These are phyloP conservation scores for Elsinoe necatrix DNA, from an alignment of 2,329 filamentous ascomycete genomes.

Conservation along the genomic window DNA sequence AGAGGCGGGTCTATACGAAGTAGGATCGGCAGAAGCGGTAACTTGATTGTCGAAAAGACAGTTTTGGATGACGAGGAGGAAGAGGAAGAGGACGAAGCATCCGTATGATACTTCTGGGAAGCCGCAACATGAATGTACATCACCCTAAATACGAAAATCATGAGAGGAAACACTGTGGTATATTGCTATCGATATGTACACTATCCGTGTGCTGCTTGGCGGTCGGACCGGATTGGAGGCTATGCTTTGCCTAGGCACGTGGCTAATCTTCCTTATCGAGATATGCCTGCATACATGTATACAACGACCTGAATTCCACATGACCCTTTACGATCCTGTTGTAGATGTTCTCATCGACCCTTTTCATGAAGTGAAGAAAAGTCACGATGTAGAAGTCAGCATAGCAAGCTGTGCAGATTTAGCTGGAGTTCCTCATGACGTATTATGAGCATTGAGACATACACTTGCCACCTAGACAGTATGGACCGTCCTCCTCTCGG, in stretches of 20 bases:
- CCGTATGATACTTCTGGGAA: not conserved
- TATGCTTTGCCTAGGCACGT: no score
- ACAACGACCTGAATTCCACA: not conserved
- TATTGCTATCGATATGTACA: not conserved
- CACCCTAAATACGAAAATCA: not conserved
- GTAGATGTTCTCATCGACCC: not conserved
- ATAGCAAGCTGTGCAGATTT: not conserved
- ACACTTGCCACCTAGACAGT: slow-evolving; percentile 48
- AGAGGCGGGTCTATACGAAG: slow-evolving; percentile 58
- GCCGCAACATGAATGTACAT: not conserved
- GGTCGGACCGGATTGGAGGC: not conserved
- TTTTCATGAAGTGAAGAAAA: not conserved
- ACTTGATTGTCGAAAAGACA: slow-evolving; percentile 75
- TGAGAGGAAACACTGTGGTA: slow-evolving; percentile 2
- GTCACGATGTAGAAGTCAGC: slow-evolving; percentile 6
- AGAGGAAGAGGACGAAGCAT: slow-evolving; percentile 26
- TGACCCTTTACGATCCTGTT: not conserved
- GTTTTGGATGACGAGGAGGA: slow-evolving; percentile 46
- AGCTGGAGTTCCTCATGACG: not conserved
- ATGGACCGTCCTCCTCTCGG: slow-evolving; percentile 52
- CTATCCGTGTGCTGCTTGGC: not conserved
- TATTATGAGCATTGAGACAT: not conserved
- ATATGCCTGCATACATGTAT: not conserved
- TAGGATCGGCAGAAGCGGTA: slow-evolving; percentile 72
- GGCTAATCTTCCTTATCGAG: slow-evolving; percentile 5